Conservation (phyloP, 2,329 filamentous ascomycete species). For the Colletotrichum nymphaeae region DNA sequence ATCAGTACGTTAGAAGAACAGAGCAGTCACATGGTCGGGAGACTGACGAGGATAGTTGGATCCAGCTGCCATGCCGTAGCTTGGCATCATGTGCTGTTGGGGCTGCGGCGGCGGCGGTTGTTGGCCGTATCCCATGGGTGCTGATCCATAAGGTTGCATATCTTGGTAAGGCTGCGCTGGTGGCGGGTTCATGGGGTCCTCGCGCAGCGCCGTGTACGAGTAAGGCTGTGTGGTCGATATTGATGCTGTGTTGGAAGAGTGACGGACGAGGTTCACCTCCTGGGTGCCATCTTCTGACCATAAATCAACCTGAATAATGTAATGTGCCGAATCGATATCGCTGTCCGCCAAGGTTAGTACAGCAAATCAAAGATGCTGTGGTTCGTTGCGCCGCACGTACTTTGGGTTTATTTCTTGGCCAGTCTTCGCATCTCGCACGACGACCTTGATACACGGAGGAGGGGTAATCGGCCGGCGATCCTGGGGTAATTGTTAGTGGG, state of each 20-base stretch:
- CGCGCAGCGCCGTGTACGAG: slow-evolving; percentile 68
- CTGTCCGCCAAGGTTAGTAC: slow-evolving; percentile 52
- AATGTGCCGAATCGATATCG: slow-evolving; percentile 65
- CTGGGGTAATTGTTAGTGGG: slow-evolving; percentile 54
- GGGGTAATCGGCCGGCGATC: slow-evolving; percentile 96
- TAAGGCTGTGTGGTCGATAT: slow-evolving; percentile 85
- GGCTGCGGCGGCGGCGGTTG: slow-evolving; percentile 15
- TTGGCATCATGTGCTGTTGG: slow-evolving; percentile 18
- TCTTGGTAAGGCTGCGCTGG: slow-evolving; percentile 29
- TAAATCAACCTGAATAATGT: slow-evolving; percentile 74
- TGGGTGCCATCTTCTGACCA: slow-evolving; percentile 74
- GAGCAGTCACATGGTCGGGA: not conserved
- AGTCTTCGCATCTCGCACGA: slow-evolving; percentile 79
- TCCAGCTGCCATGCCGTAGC: slow-evolving; percentile 32
- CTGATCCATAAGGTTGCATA: slow-evolving; percentile 21
- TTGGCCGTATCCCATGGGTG: slow-evolving; percentile 24
- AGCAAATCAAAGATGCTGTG: not conserved
- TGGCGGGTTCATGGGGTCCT: slow-evolving; percentile 10
- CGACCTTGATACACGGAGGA: slow-evolving; percentile 87
- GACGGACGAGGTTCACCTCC: slow-evolving; percentile 75
- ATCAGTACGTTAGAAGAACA: not conserved
- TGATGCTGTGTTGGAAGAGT: slow-evolving; percentile 75
- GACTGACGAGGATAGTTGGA: slow-evolving; percentile 32
- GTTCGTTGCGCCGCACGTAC: slow-evolving; percentile 59
- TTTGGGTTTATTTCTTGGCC: slow-evolving; percentile 86